Conservation (phyloP, 2,329 filamentous ascomycete species). For the Beauveria pseudobassiana region DNA sequence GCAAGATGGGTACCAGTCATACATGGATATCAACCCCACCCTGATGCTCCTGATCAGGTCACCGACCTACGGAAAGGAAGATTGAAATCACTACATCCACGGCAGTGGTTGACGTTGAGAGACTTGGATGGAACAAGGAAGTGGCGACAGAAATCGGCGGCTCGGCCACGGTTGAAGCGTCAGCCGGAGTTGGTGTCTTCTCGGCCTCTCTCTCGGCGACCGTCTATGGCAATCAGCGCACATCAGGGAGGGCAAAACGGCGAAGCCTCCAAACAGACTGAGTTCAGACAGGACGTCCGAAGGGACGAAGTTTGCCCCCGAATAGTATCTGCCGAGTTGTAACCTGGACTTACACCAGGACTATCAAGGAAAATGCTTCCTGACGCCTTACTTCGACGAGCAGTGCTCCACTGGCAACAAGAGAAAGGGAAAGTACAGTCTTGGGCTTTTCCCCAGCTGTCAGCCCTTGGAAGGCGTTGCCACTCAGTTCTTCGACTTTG, state of each 20-base stretch:
- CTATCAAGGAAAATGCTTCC: background rate
- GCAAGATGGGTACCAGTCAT: background rate
- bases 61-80: background rate
- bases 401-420: background rate
- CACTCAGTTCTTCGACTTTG: background rate
- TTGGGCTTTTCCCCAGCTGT: background rate
- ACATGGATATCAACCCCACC: background rate
- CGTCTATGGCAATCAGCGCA: background rate
- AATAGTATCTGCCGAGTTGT: background rate
- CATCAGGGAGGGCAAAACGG: background rate
- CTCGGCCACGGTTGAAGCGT: background rate
- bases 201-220: background rate
- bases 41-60: background rate
- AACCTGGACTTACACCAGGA: background rate
- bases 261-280: background rate
- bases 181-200: background rate
- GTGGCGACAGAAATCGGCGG: background rate
- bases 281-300: background rate
- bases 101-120: background rate
- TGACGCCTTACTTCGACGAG: background rate
- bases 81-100: background rate
- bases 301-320: background rate
- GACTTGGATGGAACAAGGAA: background rate
- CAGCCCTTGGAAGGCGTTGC: background rate
- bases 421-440: background rate